Evolutionary conservation across 441 rosid genomes (phyloP), one percentile per base, ranked within the genome.

Genomic region (Gossypium aridum): DNA sequence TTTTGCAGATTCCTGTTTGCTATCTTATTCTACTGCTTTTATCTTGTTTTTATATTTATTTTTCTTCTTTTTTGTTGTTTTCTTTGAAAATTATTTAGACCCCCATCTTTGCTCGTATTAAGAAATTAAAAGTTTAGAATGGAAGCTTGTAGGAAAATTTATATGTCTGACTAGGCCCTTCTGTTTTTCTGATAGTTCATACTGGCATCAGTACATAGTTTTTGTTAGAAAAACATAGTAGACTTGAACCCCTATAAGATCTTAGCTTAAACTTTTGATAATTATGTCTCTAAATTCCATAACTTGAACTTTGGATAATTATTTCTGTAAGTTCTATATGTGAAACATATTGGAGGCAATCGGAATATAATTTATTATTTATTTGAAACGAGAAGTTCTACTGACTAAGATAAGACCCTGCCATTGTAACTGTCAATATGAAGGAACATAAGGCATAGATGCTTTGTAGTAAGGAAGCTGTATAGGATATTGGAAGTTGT

Each of bases 1-100:
- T 79, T 73, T 70, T 79, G 70, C 60, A 53, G 62, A 28, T 72
- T 71, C 60, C 74, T 72, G 10, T n/a, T 70, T 70, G 56, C 73
- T 77, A 57, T 60, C 22, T 56, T 77, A 17, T 65, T 72, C 65
- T 26, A 71, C 67, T 73, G 59, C 64, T 51, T 66, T 57, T 67
- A 31, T 28, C 60, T 6, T 10, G 28, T 64, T 67, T 66, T 31
- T 45, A 51, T 28, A 26, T 16, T 26, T 26, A 5, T 53, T 20
- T 31, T 34, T 34, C 39, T 34, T 22, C 5, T 72, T 16, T 51
- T 45, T 10, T 53, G 9, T 28, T 9, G 26, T 68, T 62, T 68
- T 45, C 1, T 28, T 3, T 20, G 19, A 70, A 57, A 74, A 2
- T 60, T 25, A 63, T 56, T 28, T 26, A 69, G 62, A 49, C 26